Evolutionary conservation across 176 grass and related monocot genomes (phyloP).

Genomic region (Hsuehochloa calcarea): DNA sequence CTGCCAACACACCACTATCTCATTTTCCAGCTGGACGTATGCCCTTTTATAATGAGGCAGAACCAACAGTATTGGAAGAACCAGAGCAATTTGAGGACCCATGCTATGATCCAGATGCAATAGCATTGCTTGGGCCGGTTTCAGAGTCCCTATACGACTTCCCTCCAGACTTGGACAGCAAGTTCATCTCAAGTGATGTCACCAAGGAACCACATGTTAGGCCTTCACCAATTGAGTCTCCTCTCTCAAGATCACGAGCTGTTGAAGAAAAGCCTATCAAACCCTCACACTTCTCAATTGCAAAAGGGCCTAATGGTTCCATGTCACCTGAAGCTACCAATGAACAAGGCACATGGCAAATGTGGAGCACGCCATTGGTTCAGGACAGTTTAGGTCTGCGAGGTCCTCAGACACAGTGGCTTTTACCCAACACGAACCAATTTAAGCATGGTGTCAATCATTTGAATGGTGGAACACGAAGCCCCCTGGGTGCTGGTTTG

Average conservation of each 20-base stretch:
- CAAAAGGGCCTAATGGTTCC: conserved; percentile 35
- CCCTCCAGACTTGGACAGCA: conserved; percentile 47
- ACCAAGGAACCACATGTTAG: conserved; percentile 48
- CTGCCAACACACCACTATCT: conserved; percentile 20
- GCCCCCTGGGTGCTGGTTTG: conserved; percentile 34
- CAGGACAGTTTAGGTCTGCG: conserved; percentile 68
- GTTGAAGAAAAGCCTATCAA: conserved; percentile 56
- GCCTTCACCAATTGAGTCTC: conserved; percentile 88
- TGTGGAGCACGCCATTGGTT: conserved; percentile 83
- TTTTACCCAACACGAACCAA: conserved; percentile 46
- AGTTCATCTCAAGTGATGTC: conserved; percentile 46
- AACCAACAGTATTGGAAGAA: conserved; percentile 53
- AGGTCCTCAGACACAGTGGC: conserved; percentile 58
- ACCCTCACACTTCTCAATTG: conserved; percentile 18
- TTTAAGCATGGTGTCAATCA: conserved; percentile 40
- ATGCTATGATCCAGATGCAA: conserved; percentile 74
- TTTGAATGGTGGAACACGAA: conserved; percentile 51
- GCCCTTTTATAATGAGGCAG: conserved; percentile 43
- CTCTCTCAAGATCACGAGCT: conserved; percentile 51
- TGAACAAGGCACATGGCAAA: conserved; percentile 77
- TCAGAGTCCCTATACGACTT: conserved; percentile 72
- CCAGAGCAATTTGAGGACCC: conserved; percentile 82
- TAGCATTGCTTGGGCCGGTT: conserved; percentile 77
- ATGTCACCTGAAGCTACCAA: conserved; percentile 44
- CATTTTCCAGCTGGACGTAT: conserved; percentile 51